Evolutionary conservation across 2,329 filamentous ascomycete genomes (phyloP).

Genomic region (Verticillium isaacii): DNA sequence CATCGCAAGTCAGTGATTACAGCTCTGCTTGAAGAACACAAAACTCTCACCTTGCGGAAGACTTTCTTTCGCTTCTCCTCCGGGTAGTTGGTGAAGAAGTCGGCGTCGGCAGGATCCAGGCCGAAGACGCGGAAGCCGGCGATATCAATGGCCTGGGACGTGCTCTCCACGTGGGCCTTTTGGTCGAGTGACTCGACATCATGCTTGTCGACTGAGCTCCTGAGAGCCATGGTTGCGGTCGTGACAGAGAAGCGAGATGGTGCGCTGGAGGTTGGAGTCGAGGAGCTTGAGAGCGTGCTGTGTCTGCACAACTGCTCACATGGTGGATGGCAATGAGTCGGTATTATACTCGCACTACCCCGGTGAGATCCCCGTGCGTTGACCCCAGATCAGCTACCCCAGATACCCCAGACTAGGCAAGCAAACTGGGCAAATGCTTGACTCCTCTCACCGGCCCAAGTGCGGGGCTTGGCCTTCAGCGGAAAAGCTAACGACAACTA

Average conservation of each 20-base stretch:
- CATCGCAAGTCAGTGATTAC: not conserved
- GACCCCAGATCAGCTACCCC: not conserved
- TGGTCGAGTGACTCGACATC: conserved; percentile 7
- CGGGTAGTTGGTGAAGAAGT: conserved; percentile 22
- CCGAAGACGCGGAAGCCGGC: conserved; percentile 24
- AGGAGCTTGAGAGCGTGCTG: not conserved
- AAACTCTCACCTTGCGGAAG: conserved; percentile 13
- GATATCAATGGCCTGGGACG: conserved; percentile 17
- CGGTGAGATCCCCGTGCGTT: not conserved
- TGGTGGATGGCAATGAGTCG: not conserved
- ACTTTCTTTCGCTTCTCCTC: conserved; percentile 17
- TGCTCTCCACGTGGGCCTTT: conserved; percentile 9
- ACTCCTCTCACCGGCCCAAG: not conserved
- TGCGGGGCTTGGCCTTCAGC: not conserved
- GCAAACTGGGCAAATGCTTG: not conserved
- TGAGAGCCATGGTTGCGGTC: conserved; percentile 1
- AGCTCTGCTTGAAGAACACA: not conserved
- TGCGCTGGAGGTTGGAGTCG: not conserved
- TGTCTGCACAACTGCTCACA: not conserved
- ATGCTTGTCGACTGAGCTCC: conserved; percentile 9
- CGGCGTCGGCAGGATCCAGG: conserved; percentile 20
- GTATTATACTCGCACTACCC: not conserved
- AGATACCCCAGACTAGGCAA: not conserved
- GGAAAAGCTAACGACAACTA: not conserved
- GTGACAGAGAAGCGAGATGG: not conserved